Conservation (phyloP, 2,329 filamentous ascomycete genomes). For the Cryphonectria japonica region DNA sequence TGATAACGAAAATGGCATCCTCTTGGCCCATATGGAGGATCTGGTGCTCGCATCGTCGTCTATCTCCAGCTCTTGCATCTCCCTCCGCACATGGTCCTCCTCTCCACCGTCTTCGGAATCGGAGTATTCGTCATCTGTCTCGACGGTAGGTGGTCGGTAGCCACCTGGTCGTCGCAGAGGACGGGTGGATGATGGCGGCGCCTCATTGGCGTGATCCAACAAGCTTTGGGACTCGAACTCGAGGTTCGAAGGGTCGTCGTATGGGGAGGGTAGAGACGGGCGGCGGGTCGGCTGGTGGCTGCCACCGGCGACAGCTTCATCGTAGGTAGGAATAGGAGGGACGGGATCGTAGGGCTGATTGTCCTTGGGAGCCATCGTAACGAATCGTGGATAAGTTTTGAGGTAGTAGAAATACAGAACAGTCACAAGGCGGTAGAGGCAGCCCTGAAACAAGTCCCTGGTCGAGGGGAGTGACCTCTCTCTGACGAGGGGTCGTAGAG, state of each 20-base stretch:
- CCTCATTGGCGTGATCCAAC: constrained; percentile 54
- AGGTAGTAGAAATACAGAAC: not conserved
- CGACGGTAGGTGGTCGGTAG: constrained; percentile 82
- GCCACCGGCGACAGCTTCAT: constrained; percentile 71
- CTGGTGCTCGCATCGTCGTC: constrained; percentile 39
- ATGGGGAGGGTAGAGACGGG: constrained; percentile 43
- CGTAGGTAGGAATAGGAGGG: constrained; percentile 81
- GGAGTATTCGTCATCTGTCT: constrained; percentile 71
- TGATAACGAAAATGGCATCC: constrained; percentile 56
- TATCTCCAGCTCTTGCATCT: constrained; percentile 89
- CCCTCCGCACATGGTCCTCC: constrained; percentile 71
- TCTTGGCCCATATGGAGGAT: constrained; percentile 57
- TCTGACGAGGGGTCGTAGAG: not conserved
- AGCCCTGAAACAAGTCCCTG: not conserved
- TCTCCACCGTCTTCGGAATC: constrained; percentile 52
- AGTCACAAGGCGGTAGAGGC: not conserved
- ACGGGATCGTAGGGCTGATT: constrained; percentile 63
- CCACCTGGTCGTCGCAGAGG: constrained; percentile 51
- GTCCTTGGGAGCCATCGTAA: constrained; percentile 50
- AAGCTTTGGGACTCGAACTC: constrained; percentile 71
- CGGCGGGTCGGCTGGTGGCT: constrained; percentile 56
- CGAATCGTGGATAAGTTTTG: not conserved
- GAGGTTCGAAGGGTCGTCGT: constrained; percentile 63
- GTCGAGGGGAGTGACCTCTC: not conserved
- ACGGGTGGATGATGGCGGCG: constrained; percentile 13